Conservation (phyloP, 768 basidiomycete genomes). For the Kwoniella shandongensis region DNA sequence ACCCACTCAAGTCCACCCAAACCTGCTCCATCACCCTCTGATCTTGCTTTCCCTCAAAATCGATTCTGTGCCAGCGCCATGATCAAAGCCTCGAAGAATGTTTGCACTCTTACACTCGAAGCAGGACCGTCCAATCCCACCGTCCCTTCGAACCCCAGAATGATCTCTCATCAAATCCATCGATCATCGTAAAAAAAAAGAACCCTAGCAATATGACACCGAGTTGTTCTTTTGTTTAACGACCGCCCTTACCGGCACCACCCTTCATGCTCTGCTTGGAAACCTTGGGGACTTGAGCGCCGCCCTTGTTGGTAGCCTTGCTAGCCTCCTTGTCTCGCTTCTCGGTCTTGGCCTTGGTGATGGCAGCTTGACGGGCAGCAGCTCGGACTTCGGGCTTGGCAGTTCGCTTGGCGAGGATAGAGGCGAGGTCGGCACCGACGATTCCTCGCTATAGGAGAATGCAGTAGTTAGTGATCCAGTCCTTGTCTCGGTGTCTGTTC, state of each 20-base stretch:
- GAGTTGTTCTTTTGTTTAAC: conserved; percentile 39
- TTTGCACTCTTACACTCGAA: no score
- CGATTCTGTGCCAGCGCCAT: no score
- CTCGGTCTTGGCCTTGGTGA: conserved; percentile 90
- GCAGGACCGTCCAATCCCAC: no score
- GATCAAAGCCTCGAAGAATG: no score
- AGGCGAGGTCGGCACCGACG: conserved; percentile 88
- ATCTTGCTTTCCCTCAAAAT: no score
- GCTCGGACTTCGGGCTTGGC: conserved; percentile 81
- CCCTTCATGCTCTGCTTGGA: conserved; percentile 98
- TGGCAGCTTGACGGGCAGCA: conserved; percentile 78
- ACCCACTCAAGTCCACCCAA: no score
- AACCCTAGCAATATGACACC: no score
- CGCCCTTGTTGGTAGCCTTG: conserved; percentile 60
- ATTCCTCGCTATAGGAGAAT: conserved; percentile 75
- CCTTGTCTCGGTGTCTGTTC: background rate
- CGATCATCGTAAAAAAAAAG: no score
- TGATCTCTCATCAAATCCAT: no score
- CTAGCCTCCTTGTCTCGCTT: conserved; percentile 95
- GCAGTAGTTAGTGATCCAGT: background rate
- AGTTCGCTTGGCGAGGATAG: conserved; percentile 88
- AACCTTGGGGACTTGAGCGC: conserved; percentile 71
- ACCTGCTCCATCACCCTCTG: no score
- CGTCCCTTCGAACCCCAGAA: no score
- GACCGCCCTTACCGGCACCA: conserved; percentile 52